Base-by-base conservation (phyloP, 148 eudicot genomes). In the Simmondsia chinensis region DNA sequence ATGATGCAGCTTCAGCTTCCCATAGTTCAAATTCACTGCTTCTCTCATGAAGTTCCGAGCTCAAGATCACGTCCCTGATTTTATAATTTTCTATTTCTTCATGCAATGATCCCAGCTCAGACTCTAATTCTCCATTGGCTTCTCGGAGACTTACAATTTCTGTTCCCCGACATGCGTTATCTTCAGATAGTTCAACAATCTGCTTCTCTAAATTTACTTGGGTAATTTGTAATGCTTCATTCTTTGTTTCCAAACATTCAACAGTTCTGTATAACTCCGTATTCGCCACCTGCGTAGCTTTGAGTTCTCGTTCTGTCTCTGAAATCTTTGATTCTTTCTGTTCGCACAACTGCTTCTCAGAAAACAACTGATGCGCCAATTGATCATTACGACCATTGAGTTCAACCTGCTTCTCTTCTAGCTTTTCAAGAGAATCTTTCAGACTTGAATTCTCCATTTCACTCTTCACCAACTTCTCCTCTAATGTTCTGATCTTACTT, bases 1-100 rank as follows among this genome's bases (percentile, higher is more conserved):
- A 91, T 6, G 83, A 56, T n/a, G 87, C 44, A 15, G 99, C 99
- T 53, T 91, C 95, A 38, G 83, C 76, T 38, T 91, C 99, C 86
- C 94, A 85, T 12, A 91, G 66, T 60, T 85, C 81, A 66, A 64
- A 82, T 56, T 82, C 99, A 40, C 70, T 61, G 64, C 69, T 73
- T 34, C 68, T 74, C 60, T 81, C 94, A 35, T 74, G 72, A 24
- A 91, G 71, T 68, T 85, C 93, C 1, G 72, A 76, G 30, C 59
- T 57, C 60, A 85, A 66, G 39, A 65, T 60, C 57, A 76, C 94
- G 65, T 86, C 94, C 59, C 66, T 68, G 30, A 66, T 68, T 39
- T 47, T 72, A 25, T 56, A 61, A 30, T 75, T 95, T 56, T 79
- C 94, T 27, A 79, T 34, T 53, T 85, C 82, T 58, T 74, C 83